Evolutionary conservation across 768 basidiomycete genomes (phyloP).

Genomic region (Mycena latifolia): DNA sequence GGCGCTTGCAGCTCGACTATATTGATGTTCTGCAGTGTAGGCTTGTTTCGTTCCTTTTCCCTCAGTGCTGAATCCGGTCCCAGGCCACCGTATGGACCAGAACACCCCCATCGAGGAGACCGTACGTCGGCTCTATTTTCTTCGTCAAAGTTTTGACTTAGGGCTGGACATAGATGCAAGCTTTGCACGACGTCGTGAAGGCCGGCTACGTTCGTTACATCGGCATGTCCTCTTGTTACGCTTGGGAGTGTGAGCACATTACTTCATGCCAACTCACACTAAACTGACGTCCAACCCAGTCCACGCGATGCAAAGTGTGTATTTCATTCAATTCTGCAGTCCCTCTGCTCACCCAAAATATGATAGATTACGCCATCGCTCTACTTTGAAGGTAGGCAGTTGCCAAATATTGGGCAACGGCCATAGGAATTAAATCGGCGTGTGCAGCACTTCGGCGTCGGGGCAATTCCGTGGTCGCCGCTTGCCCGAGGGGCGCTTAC

Average conservation of each 20-base stretch:
- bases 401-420: too few relatives aligned
- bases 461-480: conserved; percentile 11
- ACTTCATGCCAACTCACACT: too few relatives aligned
- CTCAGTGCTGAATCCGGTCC: too few relatives aligned
- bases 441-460: conserved; percentile 14
- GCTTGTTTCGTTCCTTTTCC: not conserved
- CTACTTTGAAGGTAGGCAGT: conserved; percentile 5
- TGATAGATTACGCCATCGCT: conserved; percentile 16
- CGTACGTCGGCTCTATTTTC: not conserved
- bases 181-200: conserved; percentile 18
- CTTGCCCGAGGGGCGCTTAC: conserved; percentile 13
- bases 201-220: conserved; percentile 16
- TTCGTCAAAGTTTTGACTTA: not conserved
- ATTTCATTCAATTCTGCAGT: not conserved
- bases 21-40: conserved; percentile 80
- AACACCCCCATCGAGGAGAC: conserved; percentile 23
- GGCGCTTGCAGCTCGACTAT: conserved; percentile 80
- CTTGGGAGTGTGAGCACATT: conserved; percentile 9
- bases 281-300: conserved; percentile 1
- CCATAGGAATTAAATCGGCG: too few relatives aligned
- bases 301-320: conserved; percentile 22
- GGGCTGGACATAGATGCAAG: conserved; percentile 19
- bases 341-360: too few relatives aligned
- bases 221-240: conserved; percentile 17
- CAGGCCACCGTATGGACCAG: conserved; percentile 22